Conservation (phyloP, 192 early-diverging fungal species). For the Diversispora eburnea region DNA sequence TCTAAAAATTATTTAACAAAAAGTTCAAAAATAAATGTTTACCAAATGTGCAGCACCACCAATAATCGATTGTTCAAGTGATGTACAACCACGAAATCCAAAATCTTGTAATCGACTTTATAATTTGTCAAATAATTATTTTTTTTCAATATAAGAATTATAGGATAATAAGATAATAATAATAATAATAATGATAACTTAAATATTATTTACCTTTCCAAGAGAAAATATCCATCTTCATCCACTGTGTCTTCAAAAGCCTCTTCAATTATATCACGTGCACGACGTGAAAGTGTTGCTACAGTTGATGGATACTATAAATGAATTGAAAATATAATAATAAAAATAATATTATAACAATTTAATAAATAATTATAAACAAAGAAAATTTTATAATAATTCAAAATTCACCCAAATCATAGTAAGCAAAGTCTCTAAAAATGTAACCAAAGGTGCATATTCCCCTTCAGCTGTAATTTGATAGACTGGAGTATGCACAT, state of each 20-base stretch:
- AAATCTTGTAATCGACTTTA: constrained; percentile 78
- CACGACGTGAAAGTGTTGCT: constrained; percentile 72
- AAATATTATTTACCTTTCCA: constrained; percentile 45
- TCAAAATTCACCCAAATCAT: constrained; percentile 66
- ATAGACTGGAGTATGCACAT: constrained; percentile 77
- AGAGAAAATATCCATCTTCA: constrained; percentile 44
- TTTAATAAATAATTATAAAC: background rate
- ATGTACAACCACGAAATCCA: constrained; percentile 88
- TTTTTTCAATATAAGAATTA: background rate
- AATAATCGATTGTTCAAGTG: constrained; percentile 80
- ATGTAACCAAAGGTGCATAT: constrained; percentile 76
- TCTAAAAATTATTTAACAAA: constrained; percentile 1
- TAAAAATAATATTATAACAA: background rate
- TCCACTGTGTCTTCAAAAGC: constrained; percentile 69
- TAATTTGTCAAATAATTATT: background rate
- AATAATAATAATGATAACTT: background rate
- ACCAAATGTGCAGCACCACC: constrained; percentile 82
- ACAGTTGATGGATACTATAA: constrained; percentile 79
- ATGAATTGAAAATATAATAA: background rate
- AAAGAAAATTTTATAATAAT: background rate
- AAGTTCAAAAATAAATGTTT: constrained; percentile 22
- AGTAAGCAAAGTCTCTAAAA: constrained; percentile 76
- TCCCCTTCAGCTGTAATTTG: constrained; percentile 73
- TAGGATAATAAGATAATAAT: background rate
- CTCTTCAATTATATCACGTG: constrained; percentile 55